Evolutionary conservation across 805 yeast species (phyloP).

Genomic region (Pichia nanzhaoensis): DNA sequence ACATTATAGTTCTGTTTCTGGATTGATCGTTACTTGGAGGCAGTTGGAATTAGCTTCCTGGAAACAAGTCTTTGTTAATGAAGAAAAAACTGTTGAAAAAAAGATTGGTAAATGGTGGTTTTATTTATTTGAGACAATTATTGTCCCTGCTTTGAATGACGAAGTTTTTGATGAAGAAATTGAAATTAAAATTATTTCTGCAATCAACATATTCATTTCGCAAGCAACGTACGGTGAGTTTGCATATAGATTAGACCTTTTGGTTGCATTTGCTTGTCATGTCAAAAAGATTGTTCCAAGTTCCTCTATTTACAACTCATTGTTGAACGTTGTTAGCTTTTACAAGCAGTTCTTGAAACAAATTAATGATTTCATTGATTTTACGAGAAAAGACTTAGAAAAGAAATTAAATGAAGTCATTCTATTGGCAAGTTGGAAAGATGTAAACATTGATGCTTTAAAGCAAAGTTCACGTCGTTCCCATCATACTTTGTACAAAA

Average conservation of each 20-base stretch:
- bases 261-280: conserved; percentile 61
- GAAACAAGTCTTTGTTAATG: conserved; percentile 67
- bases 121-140: conserved; percentile 75
- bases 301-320: conserved; percentile 31
- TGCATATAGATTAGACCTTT: conserved; percentile 46
- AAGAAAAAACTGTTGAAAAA: conserved; percentile 42
- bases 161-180: conserved; percentile 31
- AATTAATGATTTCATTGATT: conserved; percentile 40
- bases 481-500: conserved; percentile 75
- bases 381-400: conserved; percentile 49
- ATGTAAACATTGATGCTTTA: conserved; percentile 86
- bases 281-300: conserved; percentile 28
- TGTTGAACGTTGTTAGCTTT: conserved; percentile 53
- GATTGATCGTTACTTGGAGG: conserved; percentile 85
- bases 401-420: conserved; percentile 83
- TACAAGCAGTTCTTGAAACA: conserved; percentile 57
- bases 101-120: conserved; percentile 84
- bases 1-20: conserved; percentile 52
- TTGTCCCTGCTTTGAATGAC: conserved; percentile 42
- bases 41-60: conserved; percentile 79
- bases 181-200: conserved; percentile 39
- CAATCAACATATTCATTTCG: conserved; percentile 69
- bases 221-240: conserved; percentile 76
- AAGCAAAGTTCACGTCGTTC: conserved; percentile 91
- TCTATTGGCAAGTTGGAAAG: conserved; percentile 93